Conservation (phyloP, 768 basidiomycete genomes). For the Russula foetens region DNA sequence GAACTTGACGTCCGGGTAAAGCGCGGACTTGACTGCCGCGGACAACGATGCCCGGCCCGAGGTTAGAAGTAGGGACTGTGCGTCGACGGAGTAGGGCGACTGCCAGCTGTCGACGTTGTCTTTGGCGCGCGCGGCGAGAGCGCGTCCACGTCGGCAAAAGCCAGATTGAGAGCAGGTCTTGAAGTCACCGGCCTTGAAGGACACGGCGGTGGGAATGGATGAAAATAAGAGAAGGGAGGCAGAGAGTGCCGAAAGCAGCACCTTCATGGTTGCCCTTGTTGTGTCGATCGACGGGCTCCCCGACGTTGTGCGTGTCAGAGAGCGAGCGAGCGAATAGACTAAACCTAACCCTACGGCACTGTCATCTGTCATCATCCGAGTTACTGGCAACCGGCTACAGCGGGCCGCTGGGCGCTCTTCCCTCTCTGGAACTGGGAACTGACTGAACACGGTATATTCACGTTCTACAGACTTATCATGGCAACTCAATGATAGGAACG, state of each 20-base stretch:
- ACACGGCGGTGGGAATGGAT: constrained; percentile 31
- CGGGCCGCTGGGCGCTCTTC: neutral
- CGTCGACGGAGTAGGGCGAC: constrained; percentile 80
- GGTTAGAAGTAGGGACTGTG: constrained; percentile 43
- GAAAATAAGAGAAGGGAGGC: constrained; percentile 27
- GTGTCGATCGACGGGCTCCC: too few species aligned
- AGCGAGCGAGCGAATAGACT: too few species aligned
- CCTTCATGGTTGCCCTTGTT: constrained; percentile 16
- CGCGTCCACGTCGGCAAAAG: constrained; percentile 89
- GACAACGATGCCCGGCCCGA: constrained; percentile 54
- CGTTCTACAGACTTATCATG: neutral
- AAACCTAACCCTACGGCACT: too few species aligned
- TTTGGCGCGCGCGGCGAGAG: constrained; percentile 65
- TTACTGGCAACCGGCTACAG: neutral
- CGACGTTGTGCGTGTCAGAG: too few species aligned
- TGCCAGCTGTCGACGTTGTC: constrained; percentile 54
- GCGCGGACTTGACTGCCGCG: constrained; percentile 65
- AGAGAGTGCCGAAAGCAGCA: constrained; percentile 6
- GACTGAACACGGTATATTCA: too few species aligned
- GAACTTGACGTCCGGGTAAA: constrained; percentile 83
- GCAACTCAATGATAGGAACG: neutral
- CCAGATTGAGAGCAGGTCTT: constrained; percentile 92
- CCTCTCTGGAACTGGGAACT: too few species aligned
- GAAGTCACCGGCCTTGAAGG: constrained; percentile 81
- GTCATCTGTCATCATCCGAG: too few species aligned